A percentile compares a stretch with the other conserved stretches of the same genome.
Evolutionary conservation across 139 green algal species (phyloP).

Genomic region (Micromonas pusilla): DNA sequence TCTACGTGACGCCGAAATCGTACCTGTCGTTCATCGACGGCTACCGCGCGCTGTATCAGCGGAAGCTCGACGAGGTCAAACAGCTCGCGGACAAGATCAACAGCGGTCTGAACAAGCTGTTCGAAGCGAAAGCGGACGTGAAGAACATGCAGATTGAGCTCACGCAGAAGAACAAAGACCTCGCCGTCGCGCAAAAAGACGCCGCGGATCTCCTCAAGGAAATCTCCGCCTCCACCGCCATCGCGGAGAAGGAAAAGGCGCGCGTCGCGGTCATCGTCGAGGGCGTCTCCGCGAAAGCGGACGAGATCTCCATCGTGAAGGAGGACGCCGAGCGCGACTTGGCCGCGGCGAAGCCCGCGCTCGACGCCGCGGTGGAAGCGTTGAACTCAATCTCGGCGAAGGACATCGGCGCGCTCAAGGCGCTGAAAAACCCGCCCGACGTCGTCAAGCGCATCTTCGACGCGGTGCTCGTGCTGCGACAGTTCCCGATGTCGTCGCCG

Average conservation of each 20-base stretch:
- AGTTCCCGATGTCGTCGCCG: slow-evolving; percentile 70
- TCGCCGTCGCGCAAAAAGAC: slow-evolving; percentile 69
- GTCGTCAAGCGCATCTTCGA: slow-evolving; percentile 84
- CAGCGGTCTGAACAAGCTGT: slow-evolving; percentile 71
- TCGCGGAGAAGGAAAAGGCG: slow-evolving; percentile 67
- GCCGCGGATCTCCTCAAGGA: slow-evolving; percentile 69
- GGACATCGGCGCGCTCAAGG: slow-evolving; percentile 80
- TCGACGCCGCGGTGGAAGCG: slow-evolving; percentile 75
- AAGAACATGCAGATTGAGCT: slow-evolving; percentile 77
- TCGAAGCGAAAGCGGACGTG: slow-evolving; percentile 73
- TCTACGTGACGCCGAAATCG: slow-evolving; percentile 89
- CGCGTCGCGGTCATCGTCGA: slow-evolving; percentile 61
- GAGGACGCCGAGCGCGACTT: slow-evolving; percentile 71
- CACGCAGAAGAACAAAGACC: slow-evolving; percentile 65
- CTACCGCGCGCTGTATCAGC: slow-evolving; percentile 57
- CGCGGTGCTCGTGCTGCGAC: slow-evolving; percentile 74
- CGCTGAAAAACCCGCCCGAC: slow-evolving; percentile 79
- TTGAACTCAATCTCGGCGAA: slow-evolving; percentile 76
- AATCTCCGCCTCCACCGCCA: slow-evolving; percentile 60
- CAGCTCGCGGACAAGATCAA: slow-evolving; percentile 53
- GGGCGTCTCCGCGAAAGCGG: slow-evolving; percentile 54
- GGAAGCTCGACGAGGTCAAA: slow-evolving; percentile 46
- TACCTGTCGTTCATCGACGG: slow-evolving; percentile 84
- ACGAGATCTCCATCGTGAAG: slow-evolving; percentile 62
- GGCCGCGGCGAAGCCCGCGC: slow-evolving; percentile 68